phyloP scores from a whole-genome alignment of 2,329 filamentous ascomycete genomes.

The Onygena corvina region DNA sequence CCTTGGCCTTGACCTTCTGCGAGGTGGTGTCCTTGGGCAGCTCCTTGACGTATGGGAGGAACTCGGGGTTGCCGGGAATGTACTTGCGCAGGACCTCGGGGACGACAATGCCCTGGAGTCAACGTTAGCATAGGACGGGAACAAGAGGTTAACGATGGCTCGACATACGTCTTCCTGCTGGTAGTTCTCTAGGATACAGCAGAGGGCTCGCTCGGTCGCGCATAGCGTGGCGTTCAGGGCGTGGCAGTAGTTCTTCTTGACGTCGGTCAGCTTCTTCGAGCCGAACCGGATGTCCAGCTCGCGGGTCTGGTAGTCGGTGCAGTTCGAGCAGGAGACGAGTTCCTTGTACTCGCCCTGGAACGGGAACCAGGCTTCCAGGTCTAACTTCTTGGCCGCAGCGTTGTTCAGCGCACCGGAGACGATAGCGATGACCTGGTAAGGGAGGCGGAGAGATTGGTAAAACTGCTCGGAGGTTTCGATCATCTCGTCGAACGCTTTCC shows the following conservation, averaged over 20 bases:
- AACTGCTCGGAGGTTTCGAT: slow-evolving; percentile 84
- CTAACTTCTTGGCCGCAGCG: slow-evolving; percentile 80
- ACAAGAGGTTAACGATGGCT: not conserved
- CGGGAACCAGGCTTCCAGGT: slow-evolving; percentile 92
- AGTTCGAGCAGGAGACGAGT: slow-evolving; percentile 94
- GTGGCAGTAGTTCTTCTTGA: slow-evolving; percentile 88
- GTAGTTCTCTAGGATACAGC: slow-evolving; percentile 93
- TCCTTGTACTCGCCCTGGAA: slow-evolving; percentile 98
- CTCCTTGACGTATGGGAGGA: slow-evolving; percentile 79
- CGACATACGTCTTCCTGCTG: slow-evolving; percentile 66
- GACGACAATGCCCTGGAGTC: slow-evolving; percentile 55
- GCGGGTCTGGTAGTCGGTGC: slow-evolving; percentile 91
- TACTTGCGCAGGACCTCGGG: slow-evolving; percentile 79
- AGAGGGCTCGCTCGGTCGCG: slow-evolving; percentile 82
- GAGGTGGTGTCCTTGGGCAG: slow-evolving; percentile 62
- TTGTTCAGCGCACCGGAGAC: slow-evolving; percentile 95
- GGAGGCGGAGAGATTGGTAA: slow-evolving; percentile 77
- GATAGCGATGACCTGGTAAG: slow-evolving; percentile 85
- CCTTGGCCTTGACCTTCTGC: slow-evolving; percentile 41
- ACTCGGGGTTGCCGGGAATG: slow-evolving; percentile 77
- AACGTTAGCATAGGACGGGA: slow-evolving; percentile 17
- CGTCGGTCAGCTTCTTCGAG: slow-evolving; percentile 70
- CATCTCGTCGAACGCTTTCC: slow-evolving; percentile 91
- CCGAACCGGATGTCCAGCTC: slow-evolving; percentile 89
- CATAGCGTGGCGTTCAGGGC: slow-evolving; percentile 81